Conservation (phyloP, 768 basidiomycete species). For the Lentinula sp. region DNA sequence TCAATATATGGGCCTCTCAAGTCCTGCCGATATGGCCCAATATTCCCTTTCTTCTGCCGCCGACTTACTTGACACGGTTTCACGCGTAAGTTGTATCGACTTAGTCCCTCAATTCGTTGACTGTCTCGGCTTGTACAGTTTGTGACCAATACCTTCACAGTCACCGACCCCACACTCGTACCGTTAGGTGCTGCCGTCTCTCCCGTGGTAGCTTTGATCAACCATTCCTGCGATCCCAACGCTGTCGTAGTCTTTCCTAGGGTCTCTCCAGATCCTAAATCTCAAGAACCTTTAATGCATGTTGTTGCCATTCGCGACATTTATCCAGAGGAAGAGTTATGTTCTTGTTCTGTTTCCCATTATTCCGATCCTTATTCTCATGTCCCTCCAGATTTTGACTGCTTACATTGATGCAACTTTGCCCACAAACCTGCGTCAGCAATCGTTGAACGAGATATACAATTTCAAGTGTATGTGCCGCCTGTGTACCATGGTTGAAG, state of each 20-base stretch:
- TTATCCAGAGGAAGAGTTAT: constrained; percentile 61
- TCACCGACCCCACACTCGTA: constrained; percentile 70
- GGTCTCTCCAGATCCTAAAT: constrained; percentile 22
- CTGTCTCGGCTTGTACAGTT: constrained; percentile 46
- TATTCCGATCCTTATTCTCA: not conserved
- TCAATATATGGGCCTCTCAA: constrained; percentile 57
- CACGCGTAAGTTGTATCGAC: constrained; percentile 43
- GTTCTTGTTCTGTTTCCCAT: constrained; percentile 3
- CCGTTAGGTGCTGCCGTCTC: constrained; percentile 85
- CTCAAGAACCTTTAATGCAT: constrained; percentile 59
- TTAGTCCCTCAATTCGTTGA: not conserved
- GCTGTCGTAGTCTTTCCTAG: constrained; percentile 89
- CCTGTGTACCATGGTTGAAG: constrained; percentile 36
- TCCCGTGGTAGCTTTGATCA: constrained; percentile 72
- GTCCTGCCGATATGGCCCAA: constrained; percentile 50
- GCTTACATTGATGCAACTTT: constrained; percentile 84
- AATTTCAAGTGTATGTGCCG: constrained; percentile 69
- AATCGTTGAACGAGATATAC: constrained; percentile 64
- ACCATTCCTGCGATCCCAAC: constrained; percentile 87
- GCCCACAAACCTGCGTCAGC: constrained; percentile 48
- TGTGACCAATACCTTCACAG: constrained; percentile 84
- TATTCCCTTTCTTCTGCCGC: constrained; percentile 51
- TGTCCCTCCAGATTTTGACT: constrained; percentile 54
- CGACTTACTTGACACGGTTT: constrained; percentile 66
- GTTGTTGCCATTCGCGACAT: constrained; percentile 70